Percentiles rank a stretch among this genome's conserved stretches.
phyloP scores from a whole-genome alignment of 148 eudicot species.

The Arbutus unedo region DNA sequence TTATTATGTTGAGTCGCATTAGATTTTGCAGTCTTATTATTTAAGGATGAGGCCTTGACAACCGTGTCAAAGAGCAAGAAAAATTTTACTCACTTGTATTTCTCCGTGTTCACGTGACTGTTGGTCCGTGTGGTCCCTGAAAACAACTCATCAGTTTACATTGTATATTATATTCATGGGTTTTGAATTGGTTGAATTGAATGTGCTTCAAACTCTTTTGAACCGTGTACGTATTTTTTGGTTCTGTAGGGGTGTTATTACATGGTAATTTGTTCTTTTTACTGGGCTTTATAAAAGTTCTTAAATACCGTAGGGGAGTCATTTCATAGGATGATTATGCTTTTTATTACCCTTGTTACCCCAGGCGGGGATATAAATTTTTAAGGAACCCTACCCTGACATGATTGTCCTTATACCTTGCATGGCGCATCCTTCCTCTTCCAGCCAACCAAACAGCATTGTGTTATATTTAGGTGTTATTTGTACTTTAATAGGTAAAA shows the following conservation, averaged over 20 bases:
- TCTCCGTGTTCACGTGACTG: not conserved
- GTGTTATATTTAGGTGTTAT: not conserved
- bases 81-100: not conserved
- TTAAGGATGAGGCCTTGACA: not conserved
- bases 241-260: not conserved
- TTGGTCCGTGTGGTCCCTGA: not conserved
- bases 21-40: not conserved
- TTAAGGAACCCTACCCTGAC: not conserved
- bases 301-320: not conserved
- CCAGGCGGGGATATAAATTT: not conserved
- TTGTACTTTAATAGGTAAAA: not conserved
- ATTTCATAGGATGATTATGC: not conserved
- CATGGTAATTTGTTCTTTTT: not conserved
- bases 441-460: not conserved
- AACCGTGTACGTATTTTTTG: not conserved
- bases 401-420: not conserved
- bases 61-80: not conserved
- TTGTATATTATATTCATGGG: not conserved
- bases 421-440: not conserved
- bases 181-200: constrained; percentile 5
- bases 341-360: constrained; percentile 6
- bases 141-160: not conserved
- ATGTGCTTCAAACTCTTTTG: not conserved
- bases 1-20: not conserved
- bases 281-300: not conserved